Evolutionary conservation across 2,329 filamentous ascomycete species (phyloP).

Genomic region (Stemphylium vesicarium): DNA sequence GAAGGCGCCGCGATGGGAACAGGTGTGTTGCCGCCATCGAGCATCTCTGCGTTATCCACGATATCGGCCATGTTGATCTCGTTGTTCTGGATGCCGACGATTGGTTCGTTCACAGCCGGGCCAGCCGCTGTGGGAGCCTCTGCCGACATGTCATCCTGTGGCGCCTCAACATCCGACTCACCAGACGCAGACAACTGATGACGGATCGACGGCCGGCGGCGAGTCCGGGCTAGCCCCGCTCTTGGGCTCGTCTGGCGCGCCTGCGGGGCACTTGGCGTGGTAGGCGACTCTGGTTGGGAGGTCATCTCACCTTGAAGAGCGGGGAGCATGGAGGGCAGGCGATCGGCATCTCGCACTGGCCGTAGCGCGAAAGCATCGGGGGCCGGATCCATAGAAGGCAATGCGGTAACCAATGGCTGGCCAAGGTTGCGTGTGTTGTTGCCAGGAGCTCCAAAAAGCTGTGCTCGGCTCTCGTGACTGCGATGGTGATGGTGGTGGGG

Average conservation of each 20-base stretch:
- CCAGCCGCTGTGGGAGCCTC: conserved; percentile 78
- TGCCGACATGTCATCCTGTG: conserved; percentile 81
- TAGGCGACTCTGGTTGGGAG: conserved; percentile 81
- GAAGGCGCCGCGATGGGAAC: conserved; percentile 80
- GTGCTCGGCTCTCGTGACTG: conserved; percentile 55
- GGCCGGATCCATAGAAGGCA: conserved; percentile 68
- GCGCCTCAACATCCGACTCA: conserved; percentile 80
- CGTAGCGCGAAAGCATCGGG: conserved; percentile 75
- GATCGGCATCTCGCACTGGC: conserved; percentile 83
- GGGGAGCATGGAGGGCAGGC: conserved; percentile 84
- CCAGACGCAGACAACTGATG: conserved; percentile 87
- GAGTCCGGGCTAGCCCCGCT: conserved; percentile 58
- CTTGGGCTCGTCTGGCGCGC: conserved; percentile 47
- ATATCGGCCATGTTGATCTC: conserved; percentile 88
- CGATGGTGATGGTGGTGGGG: conserved; percentile 58
- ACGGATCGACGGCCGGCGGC: conserved; percentile 81
- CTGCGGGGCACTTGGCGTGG: conserved; percentile 51
- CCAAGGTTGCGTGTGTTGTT: conserved; percentile 55
- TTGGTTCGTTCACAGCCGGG: conserved; percentile 70
- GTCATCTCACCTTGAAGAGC: conserved; percentile 68
- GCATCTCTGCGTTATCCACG: conserved; percentile 79
- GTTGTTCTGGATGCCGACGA: conserved; percentile 78
- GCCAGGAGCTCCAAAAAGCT: conserved; percentile 36
- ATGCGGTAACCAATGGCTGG: conserved; percentile 71
- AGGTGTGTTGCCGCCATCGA: conserved; percentile 71